Percentiles rank a stretch among this genome's conserved stretches.
phyloP scores from a whole-genome alignment of 108 stramenopile species.

The Chaetoceros muelleri region DNA sequence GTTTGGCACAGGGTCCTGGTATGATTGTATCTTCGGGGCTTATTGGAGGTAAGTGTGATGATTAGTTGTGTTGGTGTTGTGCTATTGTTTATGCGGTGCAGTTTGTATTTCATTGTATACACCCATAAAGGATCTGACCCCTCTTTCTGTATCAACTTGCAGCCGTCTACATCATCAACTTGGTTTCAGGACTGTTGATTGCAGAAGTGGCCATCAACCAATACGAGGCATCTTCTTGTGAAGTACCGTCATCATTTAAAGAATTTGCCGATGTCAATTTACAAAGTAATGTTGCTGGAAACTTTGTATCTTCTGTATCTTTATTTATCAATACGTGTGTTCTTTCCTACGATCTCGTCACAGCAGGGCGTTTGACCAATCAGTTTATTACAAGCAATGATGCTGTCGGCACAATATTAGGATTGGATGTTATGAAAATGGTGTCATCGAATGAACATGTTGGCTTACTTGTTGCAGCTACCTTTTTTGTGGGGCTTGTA shows the following conservation, averaged over 20 bases:
- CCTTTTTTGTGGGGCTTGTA: constrained; percentile 21
- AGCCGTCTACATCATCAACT: constrained; percentile 44
- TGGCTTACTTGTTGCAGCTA: constrained; percentile 10
- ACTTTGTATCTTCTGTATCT: constrained; percentile 26
- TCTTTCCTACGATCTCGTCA: constrained; percentile 39
- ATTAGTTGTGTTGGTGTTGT: not conserved
- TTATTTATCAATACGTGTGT: constrained; percentile 44
- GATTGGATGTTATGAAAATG: not conserved
- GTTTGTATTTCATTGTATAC: not conserved
- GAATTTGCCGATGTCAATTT: constrained; percentile 61
- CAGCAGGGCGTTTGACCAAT: constrained; percentile 9
- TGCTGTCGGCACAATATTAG: constrained; percentile 7
- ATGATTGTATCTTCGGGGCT: constrained; percentile 30
- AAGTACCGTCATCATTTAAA: constrained; percentile 49
- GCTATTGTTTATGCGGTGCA: not conserved
- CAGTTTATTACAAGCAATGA: constrained; percentile 9
- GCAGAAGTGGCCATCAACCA: constrained; percentile 67
- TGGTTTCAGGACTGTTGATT: constrained; percentile 57
- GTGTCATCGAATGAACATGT: constrained; percentile 15
- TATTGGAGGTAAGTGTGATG: constrained; percentile 39
- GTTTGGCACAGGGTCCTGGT: constrained; percentile 42
- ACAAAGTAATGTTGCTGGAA: constrained; percentile 17
- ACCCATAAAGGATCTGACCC: not conserved
- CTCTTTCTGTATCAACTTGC: not conserved
- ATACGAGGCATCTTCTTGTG: constrained; percentile 28